Conservation (phyloP, 169 alveolate species). For the Plasmodium fragile region DNA sequence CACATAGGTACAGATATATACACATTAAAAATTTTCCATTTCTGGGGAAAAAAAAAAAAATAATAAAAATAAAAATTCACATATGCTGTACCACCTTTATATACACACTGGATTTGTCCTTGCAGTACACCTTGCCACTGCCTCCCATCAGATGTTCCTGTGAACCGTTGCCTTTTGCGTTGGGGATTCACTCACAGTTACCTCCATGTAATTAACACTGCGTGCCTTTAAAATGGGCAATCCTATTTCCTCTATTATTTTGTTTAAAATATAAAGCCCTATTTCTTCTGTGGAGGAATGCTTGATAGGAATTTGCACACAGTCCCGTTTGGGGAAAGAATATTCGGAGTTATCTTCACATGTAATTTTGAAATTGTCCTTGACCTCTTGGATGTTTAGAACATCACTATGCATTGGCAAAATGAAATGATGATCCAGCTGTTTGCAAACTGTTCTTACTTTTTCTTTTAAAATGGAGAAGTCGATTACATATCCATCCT, state of each 20-base stretch:
- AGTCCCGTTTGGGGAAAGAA: slow-evolving; percentile 68
- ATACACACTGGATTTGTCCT: neutral
- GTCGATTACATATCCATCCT: slow-evolving; percentile 76
- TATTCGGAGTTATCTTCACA: slow-evolving; percentile 72
- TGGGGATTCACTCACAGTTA: slow-evolving; percentile 69
- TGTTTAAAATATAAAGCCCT: slow-evolving; percentile 27
- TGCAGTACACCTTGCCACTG: neutral
- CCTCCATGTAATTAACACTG: slow-evolving; percentile 30
- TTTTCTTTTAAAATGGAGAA: slow-evolving; percentile 50
- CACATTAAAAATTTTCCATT: neutral
- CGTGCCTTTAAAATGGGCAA: slow-evolving; percentile 35
- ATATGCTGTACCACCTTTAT: neutral
- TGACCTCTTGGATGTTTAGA: slow-evolving; percentile 50
- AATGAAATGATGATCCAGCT: slow-evolving; percentile 66
- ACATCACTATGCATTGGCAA: slow-evolving; percentile 73
- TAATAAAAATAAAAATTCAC: neutral
- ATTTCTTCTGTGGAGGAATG: slow-evolving; percentile 77
- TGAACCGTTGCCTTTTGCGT: slow-evolving; percentile 55
- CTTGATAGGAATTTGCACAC: slow-evolving; percentile 58
- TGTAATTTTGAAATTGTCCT: slow-evolving; percentile 38
- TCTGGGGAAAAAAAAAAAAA: too few species aligned
- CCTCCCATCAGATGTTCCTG: slow-evolving; percentile 10
- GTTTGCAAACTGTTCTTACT: slow-evolving; percentile 43
- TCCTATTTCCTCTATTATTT: slow-evolving; percentile 50
- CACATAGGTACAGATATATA: neutral